Evolutionary conservation across 495 filamentous ascomycete genomes (phyloP).

Genomic region (Penicillium arizonense): DNA sequence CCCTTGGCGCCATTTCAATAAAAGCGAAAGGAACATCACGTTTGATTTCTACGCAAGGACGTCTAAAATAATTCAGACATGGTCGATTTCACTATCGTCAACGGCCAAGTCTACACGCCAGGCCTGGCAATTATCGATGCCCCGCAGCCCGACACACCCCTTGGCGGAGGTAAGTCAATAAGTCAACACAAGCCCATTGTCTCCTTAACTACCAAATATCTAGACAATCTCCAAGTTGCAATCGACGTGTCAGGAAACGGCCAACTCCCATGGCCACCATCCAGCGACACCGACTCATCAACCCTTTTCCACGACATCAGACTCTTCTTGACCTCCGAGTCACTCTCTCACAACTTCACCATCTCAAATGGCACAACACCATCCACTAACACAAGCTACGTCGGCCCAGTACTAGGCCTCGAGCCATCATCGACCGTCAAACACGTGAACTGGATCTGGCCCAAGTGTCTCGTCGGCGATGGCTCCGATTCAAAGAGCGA

Average conservation of each 20-base stretch:
- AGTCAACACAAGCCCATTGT: neutral
- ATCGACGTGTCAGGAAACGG: conserved; percentile 66
- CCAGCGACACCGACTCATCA: conserved; percentile 32
- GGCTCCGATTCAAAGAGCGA: conserved; percentile 29
- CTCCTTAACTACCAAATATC: neutral
- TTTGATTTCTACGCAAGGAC: neutral
- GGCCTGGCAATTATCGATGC: conserved; percentile 61
- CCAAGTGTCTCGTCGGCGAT: conserved; percentile 60
- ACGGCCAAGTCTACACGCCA: conserved; percentile 63
- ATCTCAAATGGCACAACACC: conserved; percentile 60
- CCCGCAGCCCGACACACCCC: conserved; percentile 64
- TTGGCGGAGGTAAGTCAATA: conserved; percentile 56
- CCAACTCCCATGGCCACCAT: conserved; percentile 56
- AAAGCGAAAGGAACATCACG: conserved; percentile 1
- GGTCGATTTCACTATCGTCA: conserved; percentile 49
- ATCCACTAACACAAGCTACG: conserved; percentile 46
- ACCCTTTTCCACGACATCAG: conserved; percentile 61
- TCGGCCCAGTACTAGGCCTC: conserved; percentile 59
- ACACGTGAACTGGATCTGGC: conserved; percentile 68
- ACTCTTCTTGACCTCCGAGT: conserved; percentile 63
- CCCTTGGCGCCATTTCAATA: conserved; percentile 9
- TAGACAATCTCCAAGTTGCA: conserved; percentile 62
- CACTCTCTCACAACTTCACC: conserved; percentile 62
- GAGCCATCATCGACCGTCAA: conserved; percentile 66
- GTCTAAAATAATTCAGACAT: neutral